A percentile compares a stretch with the other conserved stretches of the same genome.
These are phyloP conservation scores for Dictyostelium brefeldianum DNA, from an alignment of 78 protist species.

Conservation along the genomic window DNA sequence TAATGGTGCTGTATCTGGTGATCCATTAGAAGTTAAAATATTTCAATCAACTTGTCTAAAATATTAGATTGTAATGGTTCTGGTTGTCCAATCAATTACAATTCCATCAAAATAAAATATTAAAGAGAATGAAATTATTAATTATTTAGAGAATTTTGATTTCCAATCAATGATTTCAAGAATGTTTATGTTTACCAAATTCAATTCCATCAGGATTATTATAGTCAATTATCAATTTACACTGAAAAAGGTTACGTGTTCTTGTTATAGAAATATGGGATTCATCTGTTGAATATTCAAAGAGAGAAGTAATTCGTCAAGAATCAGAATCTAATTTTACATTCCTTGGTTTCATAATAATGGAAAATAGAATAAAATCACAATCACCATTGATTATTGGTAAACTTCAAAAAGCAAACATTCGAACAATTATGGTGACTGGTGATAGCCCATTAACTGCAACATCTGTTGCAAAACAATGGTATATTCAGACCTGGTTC, in stretches of 20 bases:
- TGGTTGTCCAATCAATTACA: neutral
- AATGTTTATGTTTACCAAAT: constrained; percentile 83
- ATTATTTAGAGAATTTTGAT: constrained; percentile 70
- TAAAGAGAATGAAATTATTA: too few relatives aligned
- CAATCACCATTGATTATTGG: constrained; percentile 78
- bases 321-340: constrained; percentile 80
- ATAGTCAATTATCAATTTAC: constrained; percentile 31
- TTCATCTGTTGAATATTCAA: neutral
- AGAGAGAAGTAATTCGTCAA: constrained; percentile 1
- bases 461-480: constrained; percentile 86
- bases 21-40: constrained; percentile 93
- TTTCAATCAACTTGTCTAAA: constrained; percentile 75
- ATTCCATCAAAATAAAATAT: neutral
- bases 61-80: constrained; percentile 21
- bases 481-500: constrained; percentile 69
- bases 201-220: constrained; percentile 84
- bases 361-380: constrained; percentile 87
- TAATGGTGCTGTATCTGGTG: constrained; percentile 84
- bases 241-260: constrained; percentile 90
- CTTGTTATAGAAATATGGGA: constrained; percentile 36
- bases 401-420: constrained; percentile 68
- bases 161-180: constrained; percentile 87
- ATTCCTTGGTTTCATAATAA: constrained; percentile 80
- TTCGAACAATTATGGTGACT: constrained; percentile 86
- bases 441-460: constrained; percentile 96